A percentile compares a stretch with the other conserved stretches of the same genome.
Evolutionary conservation across 2,329 filamentous ascomycete genomes (phyloP).

Genomic region (Apiospora koreana): DNA sequence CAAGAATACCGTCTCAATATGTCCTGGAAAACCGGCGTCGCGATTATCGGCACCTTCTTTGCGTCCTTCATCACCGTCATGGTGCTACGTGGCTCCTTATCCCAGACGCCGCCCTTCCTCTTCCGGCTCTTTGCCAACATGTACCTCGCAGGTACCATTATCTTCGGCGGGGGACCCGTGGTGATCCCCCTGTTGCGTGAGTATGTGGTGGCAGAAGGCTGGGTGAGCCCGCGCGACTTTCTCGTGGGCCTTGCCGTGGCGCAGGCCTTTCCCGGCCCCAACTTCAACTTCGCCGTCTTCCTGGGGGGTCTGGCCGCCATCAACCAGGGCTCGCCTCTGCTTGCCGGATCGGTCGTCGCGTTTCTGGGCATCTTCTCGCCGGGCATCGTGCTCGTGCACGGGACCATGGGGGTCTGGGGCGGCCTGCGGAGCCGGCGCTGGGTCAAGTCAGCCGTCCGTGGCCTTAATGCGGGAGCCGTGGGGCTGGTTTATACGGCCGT

Average conservation of each 20-base stretch:
- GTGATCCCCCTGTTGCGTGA: constrained; percentile 64
- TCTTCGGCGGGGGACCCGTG: constrained; percentile 65
- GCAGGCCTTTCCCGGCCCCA: constrained; percentile 68
- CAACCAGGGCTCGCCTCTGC: constrained; percentile 35
- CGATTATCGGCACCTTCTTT: constrained; percentile 51
- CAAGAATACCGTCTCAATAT: constrained; percentile 37
- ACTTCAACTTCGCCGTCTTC: constrained; percentile 56
- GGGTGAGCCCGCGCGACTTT: constrained; percentile 72
- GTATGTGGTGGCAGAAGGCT: constrained; percentile 66
- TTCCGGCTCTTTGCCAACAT: constrained; percentile 71
- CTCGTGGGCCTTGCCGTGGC: constrained; percentile 71
- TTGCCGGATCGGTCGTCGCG: constrained; percentile 51
- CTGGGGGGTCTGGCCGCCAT: constrained; percentile 52
- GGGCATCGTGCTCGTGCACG: constrained; percentile 49
- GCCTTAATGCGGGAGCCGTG: no score
- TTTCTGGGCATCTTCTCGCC: constrained; percentile 56
- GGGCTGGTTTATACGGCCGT: no score
- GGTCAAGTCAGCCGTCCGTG: no score
- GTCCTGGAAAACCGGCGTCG: constrained; percentile 45
- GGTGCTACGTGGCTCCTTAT: constrained; percentile 45
- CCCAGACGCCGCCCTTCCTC: constrained; percentile 40
- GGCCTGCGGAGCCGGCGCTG: constrained; percentile 46
- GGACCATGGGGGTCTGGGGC: constrained; percentile 57
- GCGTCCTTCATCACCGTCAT: constrained; percentile 58
- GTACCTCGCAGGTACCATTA: constrained; percentile 72